phyloP scores from a whole-genome alignment of 805 yeast genomes.

The Kodamaea hsintzibuensis region DNA sequence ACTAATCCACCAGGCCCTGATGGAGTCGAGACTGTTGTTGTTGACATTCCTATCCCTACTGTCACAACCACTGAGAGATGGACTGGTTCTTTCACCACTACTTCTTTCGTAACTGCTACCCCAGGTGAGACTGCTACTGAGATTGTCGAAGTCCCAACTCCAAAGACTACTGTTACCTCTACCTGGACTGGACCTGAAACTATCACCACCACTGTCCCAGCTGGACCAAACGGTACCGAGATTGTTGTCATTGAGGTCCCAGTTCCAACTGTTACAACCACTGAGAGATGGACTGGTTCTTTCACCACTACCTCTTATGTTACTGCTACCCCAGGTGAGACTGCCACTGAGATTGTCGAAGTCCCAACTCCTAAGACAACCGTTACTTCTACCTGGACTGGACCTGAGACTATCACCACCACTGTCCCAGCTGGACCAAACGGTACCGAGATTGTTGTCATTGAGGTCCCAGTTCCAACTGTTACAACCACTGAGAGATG shows the following conservation, averaged over 20 bases:
- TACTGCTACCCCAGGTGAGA: constrained; percentile 3
- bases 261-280: constrained; percentile 5
- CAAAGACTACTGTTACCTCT: constrained; percentile 12
- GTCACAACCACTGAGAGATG: constrained; percentile 9
- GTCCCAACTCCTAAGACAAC: constrained; percentile 8
- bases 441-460: constrained; percentile 14
- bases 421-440: constrained; percentile 5
- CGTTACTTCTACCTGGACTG: constrained; percentile 11
- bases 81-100: constrained; percentile 10
- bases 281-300: constrained; percentile 5
- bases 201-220: constrained; percentile 3
- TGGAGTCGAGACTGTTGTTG: constrained; percentile 12
- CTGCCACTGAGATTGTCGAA: constrained; percentile 2
- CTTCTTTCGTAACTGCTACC: constrained; percentile 12
- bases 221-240: neutral
- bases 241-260: constrained; percentile 5
- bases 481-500: constrained; percentile 9
- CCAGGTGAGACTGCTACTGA: constrained; percentile 16
- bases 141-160: constrained; percentile 13
- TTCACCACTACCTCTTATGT: neutral
- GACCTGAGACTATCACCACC: constrained; percentile 9
- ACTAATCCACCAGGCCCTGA: constrained; percentile 9
- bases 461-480: constrained; percentile 14
- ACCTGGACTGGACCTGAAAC: constrained; percentile 4
- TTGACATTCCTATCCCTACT: constrained; percentile 15